A percentile compares a stretch with the other conserved stretches of the same genome.
Evolutionary conservation across 345 rosid species (phyloP).

Genomic region (Pistacia atlantica): DNA sequence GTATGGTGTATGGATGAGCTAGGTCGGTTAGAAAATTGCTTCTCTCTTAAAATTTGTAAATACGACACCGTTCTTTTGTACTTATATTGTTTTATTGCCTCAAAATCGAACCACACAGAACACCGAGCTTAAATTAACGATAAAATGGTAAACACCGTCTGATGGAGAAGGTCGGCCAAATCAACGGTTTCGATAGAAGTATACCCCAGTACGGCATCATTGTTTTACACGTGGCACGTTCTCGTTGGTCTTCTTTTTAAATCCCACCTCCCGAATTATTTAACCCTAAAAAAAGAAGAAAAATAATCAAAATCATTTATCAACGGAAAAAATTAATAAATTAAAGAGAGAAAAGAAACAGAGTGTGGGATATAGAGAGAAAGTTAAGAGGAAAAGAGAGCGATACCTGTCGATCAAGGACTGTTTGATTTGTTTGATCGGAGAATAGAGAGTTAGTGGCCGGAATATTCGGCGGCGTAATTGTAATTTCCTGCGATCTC

Average conservation of each 20-base stretch:
- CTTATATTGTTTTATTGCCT: not conserved
- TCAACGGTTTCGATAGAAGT: constrained; percentile 28
- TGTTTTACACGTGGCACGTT: constrained; percentile 25
- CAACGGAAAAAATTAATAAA: constrained; percentile 25
- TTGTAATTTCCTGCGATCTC: constrained; percentile 33
- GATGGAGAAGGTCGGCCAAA: constrained; percentile 33
- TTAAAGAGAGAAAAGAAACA: constrained; percentile 18
- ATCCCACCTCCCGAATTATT: constrained; percentile 7
- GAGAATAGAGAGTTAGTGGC: constrained; percentile 19
- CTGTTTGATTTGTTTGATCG: constrained; percentile 31
- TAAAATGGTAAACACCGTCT: constrained; percentile 19
- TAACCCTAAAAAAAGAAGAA: not conserved
- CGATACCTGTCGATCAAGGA: constrained; percentile 9
- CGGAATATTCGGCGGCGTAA: constrained; percentile 40
- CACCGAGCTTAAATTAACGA: not conserved
- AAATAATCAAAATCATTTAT: constrained; percentile 16
- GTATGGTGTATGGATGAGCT: not conserved
- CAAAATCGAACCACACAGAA: constrained; percentile 4
- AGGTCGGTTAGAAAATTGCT: not conserved
- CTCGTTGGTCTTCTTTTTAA: constrained; percentile 11
- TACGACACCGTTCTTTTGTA: constrained; percentile 19
- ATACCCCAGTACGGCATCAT: constrained; percentile 9
- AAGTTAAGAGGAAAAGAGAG: constrained; percentile 26
- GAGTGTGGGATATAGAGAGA: constrained; percentile 25
- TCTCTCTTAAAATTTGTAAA: not conserved